Conservation (phyloP, 1,284 basidiomycete species). For the Inonotus obliquus region DNA sequence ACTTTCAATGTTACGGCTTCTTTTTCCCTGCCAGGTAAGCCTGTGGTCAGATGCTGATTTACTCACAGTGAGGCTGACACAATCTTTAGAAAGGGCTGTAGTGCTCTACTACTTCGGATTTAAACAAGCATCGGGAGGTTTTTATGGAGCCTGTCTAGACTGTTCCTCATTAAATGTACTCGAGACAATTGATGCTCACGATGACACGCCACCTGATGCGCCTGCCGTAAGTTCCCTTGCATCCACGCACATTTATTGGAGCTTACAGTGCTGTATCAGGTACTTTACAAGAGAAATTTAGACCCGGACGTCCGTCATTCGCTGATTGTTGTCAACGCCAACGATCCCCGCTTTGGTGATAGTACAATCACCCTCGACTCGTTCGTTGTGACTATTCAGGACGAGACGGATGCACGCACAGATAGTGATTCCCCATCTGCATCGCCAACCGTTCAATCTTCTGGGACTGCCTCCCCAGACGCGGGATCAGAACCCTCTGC, state of each 20-base stretch:
- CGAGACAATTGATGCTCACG: conserved; percentile 8
- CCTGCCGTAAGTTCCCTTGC: conserved; percentile 6
- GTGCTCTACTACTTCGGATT: conserved; percentile 17
- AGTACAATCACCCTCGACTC: conserved; percentile 13
- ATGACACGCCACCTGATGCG: background rate
- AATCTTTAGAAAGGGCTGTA: conserved; percentile 12
- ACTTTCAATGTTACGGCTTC: conserved; percentile 7
- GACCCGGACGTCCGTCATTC: conserved; percentile 10
- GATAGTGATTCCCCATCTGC: background rate
- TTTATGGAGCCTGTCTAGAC: conserved; percentile 17
- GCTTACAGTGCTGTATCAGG: conserved; percentile 1
- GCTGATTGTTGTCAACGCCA: conserved; percentile 10
- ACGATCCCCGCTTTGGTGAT: conserved; percentile 1
- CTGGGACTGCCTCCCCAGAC: background rate
- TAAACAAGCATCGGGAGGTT: conserved; percentile 10
- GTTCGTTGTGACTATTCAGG: conserved; percentile 13
- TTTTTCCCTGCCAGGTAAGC: conserved; percentile 14
- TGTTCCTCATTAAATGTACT: background rate
- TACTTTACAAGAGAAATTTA: conserved; percentile 6
- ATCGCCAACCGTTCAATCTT: background rate
- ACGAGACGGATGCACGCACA: background rate
- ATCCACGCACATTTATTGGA: background rate
- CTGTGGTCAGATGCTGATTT: background rate
- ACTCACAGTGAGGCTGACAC: background rate
- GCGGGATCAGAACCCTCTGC: background rate